phyloP scores from a whole-genome alignment of 1,139 yeast species.

The Debaryomycetaceae sp. region DNA sequence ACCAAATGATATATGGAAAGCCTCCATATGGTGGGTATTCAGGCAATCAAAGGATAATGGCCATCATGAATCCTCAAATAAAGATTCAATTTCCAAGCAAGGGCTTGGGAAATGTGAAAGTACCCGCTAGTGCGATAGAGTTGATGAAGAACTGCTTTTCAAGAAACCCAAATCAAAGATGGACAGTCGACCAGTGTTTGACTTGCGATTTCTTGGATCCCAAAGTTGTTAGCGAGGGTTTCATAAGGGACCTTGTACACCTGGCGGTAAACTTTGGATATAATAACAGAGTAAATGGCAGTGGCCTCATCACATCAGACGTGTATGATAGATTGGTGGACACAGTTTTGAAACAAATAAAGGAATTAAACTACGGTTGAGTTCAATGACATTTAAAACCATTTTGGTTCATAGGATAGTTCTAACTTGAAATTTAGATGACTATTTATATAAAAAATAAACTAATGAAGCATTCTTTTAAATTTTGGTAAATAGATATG shows the following conservation, averaged over 20 bases:
- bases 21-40: constrained; percentile 86
- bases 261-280: constrained; percentile 73
- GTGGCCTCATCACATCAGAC: constrained; percentile 33
- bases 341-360: constrained; percentile 37
- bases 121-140: constrained; percentile 69
- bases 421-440: neutral
- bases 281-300: constrained; percentile 32
- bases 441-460: neutral
- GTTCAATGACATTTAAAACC: neutral
- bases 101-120: constrained; percentile 60
- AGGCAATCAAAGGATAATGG: constrained; percentile 77
- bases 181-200: constrained; percentile 63
- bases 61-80: constrained; percentile 85
- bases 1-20: constrained; percentile 91
- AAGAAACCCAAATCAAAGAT: constrained; percentile 68
- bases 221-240: constrained; percentile 62
- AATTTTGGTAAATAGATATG: too few species aligned
- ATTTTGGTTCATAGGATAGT: neutral
- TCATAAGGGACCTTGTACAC: constrained; percentile 67
- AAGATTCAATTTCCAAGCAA: constrained; percentile 63
- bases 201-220: constrained; percentile 65
- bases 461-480: neutral
- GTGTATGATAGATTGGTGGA: constrained; percentile 42
- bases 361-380: constrained; percentile 34
- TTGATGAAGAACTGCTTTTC: constrained; percentile 69